Percentiles rank a stretch among this genome's conserved stretches.
Conservation (phyloP, 345 rosid genomes). For the Cochlearia excelsa region DNA sequence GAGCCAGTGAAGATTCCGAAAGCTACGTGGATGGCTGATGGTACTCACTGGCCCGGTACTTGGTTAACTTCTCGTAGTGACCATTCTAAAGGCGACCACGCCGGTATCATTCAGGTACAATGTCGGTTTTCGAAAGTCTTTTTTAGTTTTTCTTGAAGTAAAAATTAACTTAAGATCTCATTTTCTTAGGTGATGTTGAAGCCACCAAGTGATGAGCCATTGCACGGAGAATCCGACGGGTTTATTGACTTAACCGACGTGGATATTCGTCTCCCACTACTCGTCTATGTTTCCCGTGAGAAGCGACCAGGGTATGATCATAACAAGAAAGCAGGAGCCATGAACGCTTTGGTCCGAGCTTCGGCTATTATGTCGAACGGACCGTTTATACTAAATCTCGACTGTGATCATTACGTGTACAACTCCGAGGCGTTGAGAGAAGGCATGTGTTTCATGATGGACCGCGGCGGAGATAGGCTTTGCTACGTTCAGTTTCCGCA, state of each 20-base stretch:
- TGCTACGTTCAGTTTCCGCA: constrained; percentile 98
- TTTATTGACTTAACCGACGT: constrained; percentile 69
- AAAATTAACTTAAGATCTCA: not conserved
- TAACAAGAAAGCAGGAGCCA: constrained; percentile 99
- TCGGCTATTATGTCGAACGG: constrained; percentile 98
- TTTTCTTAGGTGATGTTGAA: constrained; percentile 81
- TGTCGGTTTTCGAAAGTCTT: not conserved
- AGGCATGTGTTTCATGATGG: constrained; percentile 99
- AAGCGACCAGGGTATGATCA: constrained; percentile 98
- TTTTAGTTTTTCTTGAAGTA: not conserved
- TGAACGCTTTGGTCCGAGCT: constrained; percentile 97
- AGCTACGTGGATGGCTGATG: constrained; percentile 99
- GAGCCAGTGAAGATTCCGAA: constrained; percentile 80
- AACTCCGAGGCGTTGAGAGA: constrained; percentile 91
- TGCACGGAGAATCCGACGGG: constrained; percentile 64
- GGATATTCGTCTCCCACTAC: constrained; percentile 93
- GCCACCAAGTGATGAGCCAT: constrained; percentile 93
- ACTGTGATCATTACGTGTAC: constrained; percentile 96
- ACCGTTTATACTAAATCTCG: constrained; percentile 93
- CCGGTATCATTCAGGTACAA: constrained; percentile 89
- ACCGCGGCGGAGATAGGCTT: constrained; percentile 89
- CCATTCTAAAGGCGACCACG: constrained; percentile 86
- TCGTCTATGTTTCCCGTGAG: constrained; percentile 98
- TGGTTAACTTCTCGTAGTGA: constrained; percentile 71
- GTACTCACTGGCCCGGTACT: constrained; percentile 99